Percentiles rank a stretch among this genome's conserved stretches.
These are phyloP conservation scores for Tuber microsphaerosporum DNA, from an alignment of 495 filamentous ascomycete genomes.

Conservation along the genomic window DNA sequence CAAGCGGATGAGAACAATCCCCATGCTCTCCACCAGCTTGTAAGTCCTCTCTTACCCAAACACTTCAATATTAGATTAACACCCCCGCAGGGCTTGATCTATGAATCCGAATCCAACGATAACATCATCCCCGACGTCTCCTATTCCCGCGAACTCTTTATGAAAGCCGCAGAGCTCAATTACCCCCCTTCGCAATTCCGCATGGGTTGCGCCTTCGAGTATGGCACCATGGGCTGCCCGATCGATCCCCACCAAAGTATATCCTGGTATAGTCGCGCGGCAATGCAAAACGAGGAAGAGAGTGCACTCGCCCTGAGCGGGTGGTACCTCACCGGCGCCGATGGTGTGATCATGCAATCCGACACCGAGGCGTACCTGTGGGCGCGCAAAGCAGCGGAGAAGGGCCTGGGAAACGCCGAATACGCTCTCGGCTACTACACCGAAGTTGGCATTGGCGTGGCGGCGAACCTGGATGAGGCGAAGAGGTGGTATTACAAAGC, in stretches of 20 bases:
- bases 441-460: conserved; percentile 86
- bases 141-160: conserved; percentile 72
- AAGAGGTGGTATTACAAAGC: conserved; percentile 98
- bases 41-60: conserved; percentile 20
- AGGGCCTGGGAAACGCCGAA: conserved; percentile 81
- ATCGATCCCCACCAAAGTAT: conserved; percentile 79
- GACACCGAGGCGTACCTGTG: conserved; percentile 96
- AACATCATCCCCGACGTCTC: conserved; percentile 69
- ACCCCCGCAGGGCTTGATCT: conserved; percentile 56
- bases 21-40: conserved; percentile 85
- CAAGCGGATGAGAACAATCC: conserved; percentile 83
- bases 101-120: conserved; percentile 63
- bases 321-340: conserved; percentile 90
- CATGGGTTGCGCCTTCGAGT: conserved; percentile 80
- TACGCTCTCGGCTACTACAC: conserved; percentile 98
- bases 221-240: conserved; percentile 71
- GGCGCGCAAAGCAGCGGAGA: conserved; percentile 84
- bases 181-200: conserved; percentile 95
- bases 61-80: not conserved
- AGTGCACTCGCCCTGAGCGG: conserved; percentile 85
- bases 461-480: conserved; percentile 81
- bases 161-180: conserved; percentile 78
- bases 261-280: conserved; percentile 86
- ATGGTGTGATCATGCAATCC: conserved; percentile 80
- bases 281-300: conserved; percentile 90